These are phyloP conservation scores for Casuarina cunninghamiana DNA, from an alignment of 306 rosid species.

Conservation along the genomic window DNA sequence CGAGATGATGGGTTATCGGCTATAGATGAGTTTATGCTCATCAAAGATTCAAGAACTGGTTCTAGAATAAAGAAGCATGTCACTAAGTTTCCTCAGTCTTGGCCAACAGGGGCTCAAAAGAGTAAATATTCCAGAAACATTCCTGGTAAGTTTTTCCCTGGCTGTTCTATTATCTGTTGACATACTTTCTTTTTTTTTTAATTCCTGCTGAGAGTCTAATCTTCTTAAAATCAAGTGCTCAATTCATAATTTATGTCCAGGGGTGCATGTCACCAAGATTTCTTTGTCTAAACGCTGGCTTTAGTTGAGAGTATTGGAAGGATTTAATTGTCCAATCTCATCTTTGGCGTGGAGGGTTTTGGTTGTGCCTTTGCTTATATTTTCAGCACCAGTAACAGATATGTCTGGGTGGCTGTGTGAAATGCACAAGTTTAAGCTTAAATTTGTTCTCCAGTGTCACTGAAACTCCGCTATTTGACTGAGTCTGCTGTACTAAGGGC, in stretches of 20 bases:
- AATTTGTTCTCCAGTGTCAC: neutral
- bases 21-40: conserved; percentile 51
- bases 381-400: neutral
- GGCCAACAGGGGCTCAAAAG: conserved; percentile 71
- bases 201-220: neutral
- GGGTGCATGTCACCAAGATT: neutral
- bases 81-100: conserved; percentile 57
- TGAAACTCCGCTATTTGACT: neutral
- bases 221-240: neutral
- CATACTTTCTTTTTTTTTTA: neutral
- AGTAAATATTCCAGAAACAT: conserved; percentile 59
- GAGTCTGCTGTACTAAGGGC: neutral
- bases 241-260: neutral
- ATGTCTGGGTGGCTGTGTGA: neutral
- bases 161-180: neutral
- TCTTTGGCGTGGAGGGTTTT: neutral
- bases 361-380: neutral
- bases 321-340: neutral
- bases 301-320: neutral
- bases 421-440: neutral
- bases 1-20: conserved; percentile 38
- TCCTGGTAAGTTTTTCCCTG: conserved; percentile 51
- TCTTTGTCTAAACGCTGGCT: neutral
- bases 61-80: conserved; percentile 63
- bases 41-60: conserved; percentile 58